A percentile compares a stretch with the other conserved stretches of the same genome.
Conservation (phyloP, 2,329 filamentous ascomycete species). For the Neonectria neomacrospora region DNA sequence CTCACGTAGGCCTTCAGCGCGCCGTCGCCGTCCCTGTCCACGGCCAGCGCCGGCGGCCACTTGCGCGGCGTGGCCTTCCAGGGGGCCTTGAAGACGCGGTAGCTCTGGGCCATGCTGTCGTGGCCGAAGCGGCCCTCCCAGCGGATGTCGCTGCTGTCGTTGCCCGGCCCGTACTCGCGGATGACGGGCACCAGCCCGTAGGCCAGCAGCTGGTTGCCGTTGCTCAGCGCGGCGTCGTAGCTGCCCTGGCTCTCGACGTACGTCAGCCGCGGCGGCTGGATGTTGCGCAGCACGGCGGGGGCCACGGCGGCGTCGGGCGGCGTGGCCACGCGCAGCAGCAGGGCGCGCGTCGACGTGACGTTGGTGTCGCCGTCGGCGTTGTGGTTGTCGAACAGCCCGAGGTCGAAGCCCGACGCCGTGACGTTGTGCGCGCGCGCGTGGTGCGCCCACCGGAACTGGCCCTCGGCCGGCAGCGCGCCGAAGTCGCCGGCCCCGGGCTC, state of each 20-base stretch:
- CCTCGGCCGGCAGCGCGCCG: slow-evolving; percentile 37
- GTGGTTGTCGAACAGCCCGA: slow-evolving; percentile 52
- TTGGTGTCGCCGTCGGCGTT: slow-evolving; percentile 37
- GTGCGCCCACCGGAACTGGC: slow-evolving; percentile 51
- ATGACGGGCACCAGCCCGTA: slow-evolving; percentile 40
- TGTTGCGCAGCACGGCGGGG: slow-evolving; percentile 24
- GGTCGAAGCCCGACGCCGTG: slow-evolving; percentile 31
- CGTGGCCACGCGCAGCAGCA: slow-evolving; percentile 30
- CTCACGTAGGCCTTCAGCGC: slow-evolving; percentile 35
- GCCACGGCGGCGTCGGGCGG: slow-evolving; percentile 27
- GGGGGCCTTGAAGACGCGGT: slow-evolving; percentile 40
- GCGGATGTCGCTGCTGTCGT: slow-evolving; percentile 35
- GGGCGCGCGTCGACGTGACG: slow-evolving; percentile 19
- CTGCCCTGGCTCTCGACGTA: slow-evolving; percentile 33
- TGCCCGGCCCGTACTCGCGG: slow-evolving; percentile 38
- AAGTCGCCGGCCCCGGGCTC: slow-evolving; percentile 37
- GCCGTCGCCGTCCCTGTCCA: slow-evolving; percentile 16
- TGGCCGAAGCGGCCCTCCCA: slow-evolving; percentile 42
- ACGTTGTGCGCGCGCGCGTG: slow-evolving; percentile 46
- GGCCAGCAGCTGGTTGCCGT: slow-evolving; percentile 40
- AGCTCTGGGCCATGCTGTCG: slow-evolving; percentile 34
- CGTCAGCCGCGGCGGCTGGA: neutral
- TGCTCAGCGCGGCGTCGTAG: slow-evolving; percentile 32
- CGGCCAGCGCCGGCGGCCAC: slow-evolving; percentile 31
- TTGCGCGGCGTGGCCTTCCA: slow-evolving; percentile 39